Percentiles rank a stretch among this genome's conserved stretches.
Conservation (phyloP, 2,329 filamentous ascomycete genomes). For the Pseudocercospora macadamiae region DNA sequence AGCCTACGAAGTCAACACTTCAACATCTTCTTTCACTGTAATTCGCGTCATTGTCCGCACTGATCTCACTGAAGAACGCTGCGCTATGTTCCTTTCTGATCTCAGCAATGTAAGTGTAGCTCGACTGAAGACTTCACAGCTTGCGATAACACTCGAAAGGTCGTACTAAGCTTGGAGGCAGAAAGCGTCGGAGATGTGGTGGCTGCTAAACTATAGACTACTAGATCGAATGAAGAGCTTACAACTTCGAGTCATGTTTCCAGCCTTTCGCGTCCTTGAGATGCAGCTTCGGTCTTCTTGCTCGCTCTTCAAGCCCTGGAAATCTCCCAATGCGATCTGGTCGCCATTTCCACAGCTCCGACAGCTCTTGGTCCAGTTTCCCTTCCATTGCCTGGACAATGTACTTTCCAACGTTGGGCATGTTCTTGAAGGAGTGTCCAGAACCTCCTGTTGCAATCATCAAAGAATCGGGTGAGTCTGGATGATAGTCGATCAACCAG, state of each 20-base stretch:
- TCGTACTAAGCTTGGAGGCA: background rate
- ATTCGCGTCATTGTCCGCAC: background rate
- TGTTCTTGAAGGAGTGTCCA: background rate
- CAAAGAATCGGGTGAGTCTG: background rate
- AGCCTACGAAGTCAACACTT: background rate
- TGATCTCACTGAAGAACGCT: background rate
- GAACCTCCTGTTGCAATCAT: background rate
- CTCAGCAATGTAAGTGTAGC: background rate
- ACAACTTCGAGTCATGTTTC: background rate
- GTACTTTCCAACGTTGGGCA: constrained; percentile 44
- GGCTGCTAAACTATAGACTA: background rate
- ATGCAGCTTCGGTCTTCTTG: background rate
- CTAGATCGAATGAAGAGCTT: background rate
- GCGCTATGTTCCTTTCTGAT: background rate
- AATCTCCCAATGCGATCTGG: background rate
- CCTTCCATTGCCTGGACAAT: background rate
- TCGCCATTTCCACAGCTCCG: background rate
- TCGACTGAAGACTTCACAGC: background rate
- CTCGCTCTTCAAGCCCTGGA: background rate
- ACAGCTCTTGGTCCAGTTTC: background rate
- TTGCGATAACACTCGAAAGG: background rate
- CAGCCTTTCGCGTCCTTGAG: background rate
- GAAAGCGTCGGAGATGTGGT: too few relatives aligned
- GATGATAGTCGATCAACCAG: background rate
- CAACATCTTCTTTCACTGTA: background rate